Evolutionary conservation across 192 early-diverging fungal genomes (phyloP), one percentile per base, ranked within the genome.

Genomic region (Entomortierella beljakovae): DNA sequence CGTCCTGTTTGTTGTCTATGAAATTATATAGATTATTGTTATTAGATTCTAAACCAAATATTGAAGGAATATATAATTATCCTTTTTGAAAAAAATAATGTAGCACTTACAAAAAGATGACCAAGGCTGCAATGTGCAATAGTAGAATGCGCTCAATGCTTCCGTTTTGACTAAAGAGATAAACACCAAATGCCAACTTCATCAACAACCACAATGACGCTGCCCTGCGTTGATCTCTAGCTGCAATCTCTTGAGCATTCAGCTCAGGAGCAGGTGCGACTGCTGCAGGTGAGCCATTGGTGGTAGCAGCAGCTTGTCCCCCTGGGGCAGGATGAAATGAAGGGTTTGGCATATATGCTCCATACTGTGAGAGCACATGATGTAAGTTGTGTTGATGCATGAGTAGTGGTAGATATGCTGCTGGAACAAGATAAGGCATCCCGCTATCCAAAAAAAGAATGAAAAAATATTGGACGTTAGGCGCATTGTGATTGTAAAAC

Each of bases 141-240:
- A 90, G 57, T 10, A 91, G 64, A 31, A 92, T 81, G 40, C 87
- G 76, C 23, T 85, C 83, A 32, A 86, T 58, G 55, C 86, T 87
- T 20, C 88, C 89, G 42, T 91, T 87, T 38, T 90, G 89, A 3
- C 85, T 83, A 53, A 90, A 87, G 10, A 92, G 64, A 57, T 86
- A 91, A 29, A 92, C 57, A 18, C 87, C 57, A 50, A 92, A 86
- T 3, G 83, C 68, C 29, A 92, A 61, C 64, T 92, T 92, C 64
- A 90, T 48, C 42, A 87, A 70, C 26, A 92, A 57, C 89, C 88
- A 91, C 15, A 91, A 64, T 0, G 87, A 77, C 1, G 83, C 68
- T 3, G 73, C 76, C 64, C 87, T 70, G 8, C 84, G 64, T 32
- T 80, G 79, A 53, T 81, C 67, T 50, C 82, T 38, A 26, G 70